Percentiles rank a stretch among this genome's conserved stretches.
Evolutionary conservation across 352 stramenopile genomes (phyloP).

Genomic region (Detonula confervacea): DNA sequence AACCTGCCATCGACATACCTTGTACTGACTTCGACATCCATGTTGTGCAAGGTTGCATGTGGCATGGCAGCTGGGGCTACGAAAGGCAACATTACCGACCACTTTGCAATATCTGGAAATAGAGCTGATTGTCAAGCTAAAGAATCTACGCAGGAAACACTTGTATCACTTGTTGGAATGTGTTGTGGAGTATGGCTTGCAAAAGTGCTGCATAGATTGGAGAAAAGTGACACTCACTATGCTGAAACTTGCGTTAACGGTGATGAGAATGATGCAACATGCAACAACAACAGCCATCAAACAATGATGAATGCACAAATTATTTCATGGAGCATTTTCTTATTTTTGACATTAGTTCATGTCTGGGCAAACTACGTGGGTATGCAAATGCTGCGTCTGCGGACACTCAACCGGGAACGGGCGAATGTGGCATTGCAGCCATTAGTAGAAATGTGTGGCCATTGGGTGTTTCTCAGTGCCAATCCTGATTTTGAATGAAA

Average conservation of each 20-base stretch:
- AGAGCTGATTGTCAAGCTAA: slow-evolving; percentile 93
- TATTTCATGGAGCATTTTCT: slow-evolving; percentile 90
- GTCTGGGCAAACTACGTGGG: slow-evolving; percentile 93
- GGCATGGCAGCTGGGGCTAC: slow-evolving; percentile 93
- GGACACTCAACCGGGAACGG: slow-evolving; percentile 88
- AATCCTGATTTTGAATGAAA: not conserved
- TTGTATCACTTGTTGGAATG: slow-evolving; percentile 93
- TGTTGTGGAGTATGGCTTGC: slow-evolving; percentile 83
- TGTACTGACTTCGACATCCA: slow-evolving; percentile 85
- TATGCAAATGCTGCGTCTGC: slow-evolving; percentile 89
- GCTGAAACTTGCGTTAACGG: slow-evolving; percentile 13
- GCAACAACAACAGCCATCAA: slow-evolving; percentile 14
- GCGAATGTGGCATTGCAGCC: slow-evolving; percentile 44
- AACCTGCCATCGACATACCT: slow-evolving; percentile 49
- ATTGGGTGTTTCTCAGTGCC: slow-evolving; percentile 9
- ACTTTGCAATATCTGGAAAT: slow-evolving; percentile 82
- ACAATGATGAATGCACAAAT: slow-evolving; percentile 21
- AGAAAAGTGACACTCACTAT: slow-evolving; percentile 34
- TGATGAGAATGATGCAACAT: slow-evolving; percentile 18
- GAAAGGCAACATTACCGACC: slow-evolving; percentile 86
- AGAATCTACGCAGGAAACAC: slow-evolving; percentile 95
- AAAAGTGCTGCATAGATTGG: slow-evolving; percentile 57
- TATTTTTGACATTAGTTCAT: slow-evolving; percentile 91
- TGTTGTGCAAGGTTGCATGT: slow-evolving; percentile 94
- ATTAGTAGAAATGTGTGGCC: slow-evolving; percentile 44